phyloP scores from a whole-genome alignment of 768 basidiomycete species.

The Rhizopogon vinicolor region DNA sequence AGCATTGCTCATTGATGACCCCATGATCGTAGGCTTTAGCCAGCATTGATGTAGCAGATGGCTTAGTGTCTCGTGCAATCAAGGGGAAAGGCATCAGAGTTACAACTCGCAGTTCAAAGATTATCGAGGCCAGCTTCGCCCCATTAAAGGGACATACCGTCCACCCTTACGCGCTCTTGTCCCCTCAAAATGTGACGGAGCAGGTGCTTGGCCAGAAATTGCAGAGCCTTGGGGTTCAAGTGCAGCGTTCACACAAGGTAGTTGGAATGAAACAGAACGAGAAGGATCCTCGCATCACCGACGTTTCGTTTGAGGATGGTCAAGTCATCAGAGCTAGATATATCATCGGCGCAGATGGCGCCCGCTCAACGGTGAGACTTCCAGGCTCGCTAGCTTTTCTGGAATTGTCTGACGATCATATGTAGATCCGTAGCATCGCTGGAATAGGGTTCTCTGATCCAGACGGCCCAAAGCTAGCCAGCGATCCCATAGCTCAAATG shows the following conservation, averaged over 20 bases:
- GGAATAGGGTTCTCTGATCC: constrained; percentile 44
- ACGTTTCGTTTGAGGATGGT: constrained; percentile 45
- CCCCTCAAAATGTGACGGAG: constrained; percentile 44
- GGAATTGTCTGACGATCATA: not conserved
- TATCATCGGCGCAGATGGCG: constrained; percentile 49
- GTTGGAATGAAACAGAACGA: constrained; percentile 29
- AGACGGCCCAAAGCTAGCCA: constrained; percentile 18
- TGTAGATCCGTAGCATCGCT: constrained; percentile 37
- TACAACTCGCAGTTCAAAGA: constrained; percentile 22
- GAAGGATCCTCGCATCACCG: constrained; percentile 22
- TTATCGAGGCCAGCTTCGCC: constrained; percentile 27
- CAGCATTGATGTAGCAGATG: constrained; percentile 32
- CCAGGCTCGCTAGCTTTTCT: not conserved
- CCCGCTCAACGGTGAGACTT: constrained; percentile 36
- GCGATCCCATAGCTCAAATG: constrained; percentile 29
- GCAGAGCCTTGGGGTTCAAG: constrained; percentile 25
- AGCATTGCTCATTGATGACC: not conserved
- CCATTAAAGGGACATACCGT: constrained; percentile 35
- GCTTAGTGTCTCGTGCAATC: constrained; percentile 24
- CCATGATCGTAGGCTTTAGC: constrained; percentile 37
- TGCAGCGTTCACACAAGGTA: constrained; percentile 35
- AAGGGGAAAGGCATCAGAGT: constrained; percentile 24
- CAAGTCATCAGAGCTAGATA: constrained; percentile 38
- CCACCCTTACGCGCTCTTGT: constrained; percentile 36
- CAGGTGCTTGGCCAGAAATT: constrained; percentile 31